A percentile compares a stretch with the other conserved stretches of the same genome.
Evolutionary conservation across 129 eudicot genomes (phyloP).

Genomic region (Artemisia annua): DNA sequence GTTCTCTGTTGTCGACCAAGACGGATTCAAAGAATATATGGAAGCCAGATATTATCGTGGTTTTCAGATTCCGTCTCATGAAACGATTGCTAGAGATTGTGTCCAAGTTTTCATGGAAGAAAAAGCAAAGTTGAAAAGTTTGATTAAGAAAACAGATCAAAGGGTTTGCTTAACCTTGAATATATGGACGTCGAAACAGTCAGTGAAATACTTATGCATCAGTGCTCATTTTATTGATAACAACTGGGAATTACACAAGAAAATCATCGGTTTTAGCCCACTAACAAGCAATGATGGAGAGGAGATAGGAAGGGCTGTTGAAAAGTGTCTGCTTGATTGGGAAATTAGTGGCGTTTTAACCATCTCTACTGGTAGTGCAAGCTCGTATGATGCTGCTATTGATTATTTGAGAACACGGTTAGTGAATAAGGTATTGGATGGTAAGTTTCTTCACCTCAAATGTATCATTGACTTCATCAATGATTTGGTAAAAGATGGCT

Average conservation of each 20-base stretch:
- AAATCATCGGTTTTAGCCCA: conserved; percentile 12
- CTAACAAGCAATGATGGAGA: conserved; percentile 6
- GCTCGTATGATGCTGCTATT: conserved; percentile 12
- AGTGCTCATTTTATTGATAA: conserved; percentile 20
- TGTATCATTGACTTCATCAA: conserved; percentile 17
- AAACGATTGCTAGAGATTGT: background rate
- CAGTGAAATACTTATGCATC: conserved; percentile 12
- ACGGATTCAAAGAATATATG: background rate
- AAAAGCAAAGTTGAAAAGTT: conserved; percentile 14
- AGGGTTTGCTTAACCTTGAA: conserved; percentile 20
- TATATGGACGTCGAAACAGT: background rate
- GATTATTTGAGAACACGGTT: background rate
- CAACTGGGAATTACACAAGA: background rate
- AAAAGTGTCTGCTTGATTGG: conserved; percentile 19
- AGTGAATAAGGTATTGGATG: conserved; percentile 6
- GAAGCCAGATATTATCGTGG: background rate
- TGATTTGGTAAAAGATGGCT: background rate
- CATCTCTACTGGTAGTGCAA: conserved; percentile 9
- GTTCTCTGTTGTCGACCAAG: conserved; percentile 2
- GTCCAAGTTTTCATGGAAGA: conserved; percentile 4
- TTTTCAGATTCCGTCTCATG: conserved; percentile 7
- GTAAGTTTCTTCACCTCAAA: conserved; percentile 18
- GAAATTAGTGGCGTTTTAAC: conserved; percentile 9
- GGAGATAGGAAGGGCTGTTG: conserved; percentile 19
- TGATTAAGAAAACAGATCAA: background rate